phyloP scores from a whole-genome alignment of 1,284 basidiomycete species.

The Mycena citricolor region DNA sequence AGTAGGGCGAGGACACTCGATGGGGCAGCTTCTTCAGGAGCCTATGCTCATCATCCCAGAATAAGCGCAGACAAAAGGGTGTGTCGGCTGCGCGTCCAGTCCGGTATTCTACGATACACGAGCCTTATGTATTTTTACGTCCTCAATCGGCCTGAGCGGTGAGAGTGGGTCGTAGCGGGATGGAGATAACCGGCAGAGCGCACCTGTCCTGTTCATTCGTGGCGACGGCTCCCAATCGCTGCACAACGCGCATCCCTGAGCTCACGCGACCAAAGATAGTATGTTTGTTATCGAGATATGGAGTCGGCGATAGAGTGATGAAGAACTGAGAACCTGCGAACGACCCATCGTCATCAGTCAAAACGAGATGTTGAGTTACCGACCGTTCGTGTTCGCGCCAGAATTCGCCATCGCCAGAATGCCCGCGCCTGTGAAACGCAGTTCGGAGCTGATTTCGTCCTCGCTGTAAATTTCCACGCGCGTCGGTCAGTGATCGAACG shows the following conservation, averaged over 20 bases:
- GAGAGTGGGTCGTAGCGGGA: slow-evolving; percentile 5
- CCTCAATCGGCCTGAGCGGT: slow-evolving; percentile 64
- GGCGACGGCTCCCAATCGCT: slow-evolving; percentile 77
- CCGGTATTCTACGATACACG: slow-evolving; percentile 51
- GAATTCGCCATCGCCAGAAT: slow-evolving; percentile 97
- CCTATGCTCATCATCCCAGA: too few species aligned
- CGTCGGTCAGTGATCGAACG: neutral
- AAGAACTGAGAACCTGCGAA: slow-evolving; percentile 90
- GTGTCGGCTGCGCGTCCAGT: too few species aligned
- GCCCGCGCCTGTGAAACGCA: slow-evolving; percentile 93
- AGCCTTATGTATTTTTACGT: slow-evolving; percentile 80
- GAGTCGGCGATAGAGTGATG: slow-evolving; percentile 86
- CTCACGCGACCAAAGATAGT: slow-evolving; percentile 91
- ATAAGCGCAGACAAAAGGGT: too few species aligned
- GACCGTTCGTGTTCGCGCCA: slow-evolving; percentile 91
- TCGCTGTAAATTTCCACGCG: too few species aligned
- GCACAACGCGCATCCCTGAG: slow-evolving; percentile 84
- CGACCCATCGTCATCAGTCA: neutral
- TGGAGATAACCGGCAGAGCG: slow-evolving; percentile 11
- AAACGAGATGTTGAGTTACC: slow-evolving; percentile 23
- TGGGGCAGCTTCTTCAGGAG: too few species aligned
- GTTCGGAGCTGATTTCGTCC: slow-evolving; percentile 84
- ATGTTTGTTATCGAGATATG: slow-evolving; percentile 91
- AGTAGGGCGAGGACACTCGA: too few species aligned
- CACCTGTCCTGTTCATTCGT: slow-evolving; percentile 81